These are phyloP conservation scores for Penicillium sp. DNA, from an alignment of 2,329 filamentous ascomycete species.

Conservation along the genomic window DNA sequence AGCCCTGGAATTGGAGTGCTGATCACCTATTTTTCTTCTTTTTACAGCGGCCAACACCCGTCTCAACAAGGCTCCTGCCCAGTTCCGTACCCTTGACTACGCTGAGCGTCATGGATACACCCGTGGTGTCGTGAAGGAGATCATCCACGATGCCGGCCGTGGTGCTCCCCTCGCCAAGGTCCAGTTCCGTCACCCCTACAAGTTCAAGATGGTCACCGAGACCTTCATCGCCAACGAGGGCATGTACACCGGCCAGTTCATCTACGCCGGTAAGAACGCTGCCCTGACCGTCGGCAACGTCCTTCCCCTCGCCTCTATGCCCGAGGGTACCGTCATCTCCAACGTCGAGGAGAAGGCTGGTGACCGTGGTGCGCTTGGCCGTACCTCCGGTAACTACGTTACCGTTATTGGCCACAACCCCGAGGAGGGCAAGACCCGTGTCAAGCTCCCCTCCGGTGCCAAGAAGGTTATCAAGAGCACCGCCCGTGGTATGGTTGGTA, in stretches of 20 bases:
- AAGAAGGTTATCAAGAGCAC: slow-evolving; percentile 97
- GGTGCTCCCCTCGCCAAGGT: slow-evolving; percentile 97
- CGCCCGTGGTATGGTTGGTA: slow-evolving; percentile 97
- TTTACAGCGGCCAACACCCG: slow-evolving; percentile 74
- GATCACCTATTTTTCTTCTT: slow-evolving; percentile 35
- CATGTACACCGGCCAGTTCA: slow-evolving; percentile 99
- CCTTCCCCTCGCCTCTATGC: slow-evolving; percentile 89
- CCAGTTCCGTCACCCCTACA: slow-evolving; percentile 96
- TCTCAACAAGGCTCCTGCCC: slow-evolving; percentile 91
- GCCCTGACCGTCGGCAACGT: slow-evolving; percentile 96
- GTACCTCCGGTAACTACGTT: slow-evolving; percentile 99
- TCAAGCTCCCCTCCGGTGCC: slow-evolving; percentile 98
- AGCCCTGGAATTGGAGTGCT: slow-evolving; percentile 34
- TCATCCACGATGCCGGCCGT: slow-evolving; percentile 98
- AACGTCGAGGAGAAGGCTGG: slow-evolving; percentile 99
- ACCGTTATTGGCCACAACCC: slow-evolving; percentile 97
- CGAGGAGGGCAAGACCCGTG: slow-evolving; percentile 98
- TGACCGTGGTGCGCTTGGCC: slow-evolving; percentile 93
- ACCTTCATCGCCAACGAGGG: slow-evolving; percentile 99
- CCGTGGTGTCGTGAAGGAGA: slow-evolving; percentile 96
- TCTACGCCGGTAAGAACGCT: slow-evolving; percentile 99
- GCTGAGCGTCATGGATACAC: slow-evolving; percentile 97
- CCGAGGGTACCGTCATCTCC: slow-evolving; percentile 98
- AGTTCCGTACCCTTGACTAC: slow-evolving; percentile 97
- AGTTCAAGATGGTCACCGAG: slow-evolving; percentile 96